Conservation (phyloP, 75 land plant genomes). For the Pinus albicaulis region DNA sequence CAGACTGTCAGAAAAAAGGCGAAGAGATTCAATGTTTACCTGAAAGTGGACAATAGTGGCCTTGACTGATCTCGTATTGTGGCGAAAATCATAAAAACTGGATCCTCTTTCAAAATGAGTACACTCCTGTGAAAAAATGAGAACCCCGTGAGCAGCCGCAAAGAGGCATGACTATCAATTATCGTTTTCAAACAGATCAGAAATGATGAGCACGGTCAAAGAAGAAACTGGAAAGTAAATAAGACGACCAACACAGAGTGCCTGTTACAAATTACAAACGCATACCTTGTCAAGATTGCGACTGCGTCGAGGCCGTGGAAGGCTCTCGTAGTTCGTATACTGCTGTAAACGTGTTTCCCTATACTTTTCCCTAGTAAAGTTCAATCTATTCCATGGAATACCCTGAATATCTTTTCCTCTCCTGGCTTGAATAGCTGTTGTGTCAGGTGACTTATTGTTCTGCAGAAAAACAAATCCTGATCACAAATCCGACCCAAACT, state of each 20-base stretch:
- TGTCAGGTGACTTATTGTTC: conserved; percentile 61
- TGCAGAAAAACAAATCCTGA: not conserved
- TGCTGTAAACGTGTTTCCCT: conserved; percentile 77
- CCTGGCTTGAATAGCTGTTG: conserved; percentile 82
- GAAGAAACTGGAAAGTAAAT: too few species aligned
- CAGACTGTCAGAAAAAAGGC: too few species aligned
- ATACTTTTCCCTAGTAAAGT: conserved; percentile 72
- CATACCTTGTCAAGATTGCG: conserved; percentile 68
- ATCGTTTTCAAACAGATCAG: not conserved
- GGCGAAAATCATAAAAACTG: conserved; percentile 80
- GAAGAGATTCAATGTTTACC: conserved; percentile 37
- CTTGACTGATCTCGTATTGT: conserved; percentile 89
- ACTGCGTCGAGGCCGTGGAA: conserved; percentile 43
- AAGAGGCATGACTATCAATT: not conserved
- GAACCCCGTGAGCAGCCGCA: not conserved
- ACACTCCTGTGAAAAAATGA: conserved; percentile 59
- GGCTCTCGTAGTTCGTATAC: conserved; percentile 83
- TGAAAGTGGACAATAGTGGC: conserved; percentile 97
- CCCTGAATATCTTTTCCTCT: conserved; percentile 96
- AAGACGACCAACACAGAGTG: not conserved
- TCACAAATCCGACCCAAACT: not conserved
- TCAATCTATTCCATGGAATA: conserved; percentile 88
- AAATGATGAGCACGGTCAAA: too few species aligned
- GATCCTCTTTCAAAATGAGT: conserved; percentile 56
- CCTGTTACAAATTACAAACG: not conserved